Base-by-base conservation (phyloP, 2,329 filamentous ascomycete genomes). In the Arthrobotrys megalospora region DNA sequence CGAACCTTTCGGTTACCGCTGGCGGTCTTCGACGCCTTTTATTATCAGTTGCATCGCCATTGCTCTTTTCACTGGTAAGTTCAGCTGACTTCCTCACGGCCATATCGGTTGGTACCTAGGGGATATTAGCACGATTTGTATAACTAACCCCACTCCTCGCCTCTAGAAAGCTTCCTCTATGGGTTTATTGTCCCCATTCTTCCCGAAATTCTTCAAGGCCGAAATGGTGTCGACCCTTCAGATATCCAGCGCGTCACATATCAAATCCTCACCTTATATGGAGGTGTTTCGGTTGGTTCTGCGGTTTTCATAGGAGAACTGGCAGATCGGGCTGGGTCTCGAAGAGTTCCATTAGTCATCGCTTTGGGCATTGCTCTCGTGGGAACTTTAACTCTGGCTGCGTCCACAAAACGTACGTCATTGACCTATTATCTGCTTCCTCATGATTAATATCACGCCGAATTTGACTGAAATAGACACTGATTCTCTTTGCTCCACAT, bases 331-430 rank as follows among this genome's bases (percentile, higher is more conserved):
- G 84, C 86, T 16, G 83, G 84, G 0, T 87, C 88, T 2, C 86
- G 90, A 6, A 87, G 88, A 81, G 82, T 86, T 0, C 90, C 90
- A 0, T 91, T 91, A 80, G 83, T 91, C 0, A 80, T 86, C 1
- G 89, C 90, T 0, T 81, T 91, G 14, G 81, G 85, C 0, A 84
- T 88, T 6, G 82, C 90, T 3, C 82, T 88, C 0, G 84, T 86
- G 0, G 88, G 88, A 0, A 91, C 90, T 1, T 80, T 88, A 1
- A 83, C 90, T 79, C 83, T 91, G 5, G 87, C 88, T 1, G 50
- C 50, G 14, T 58, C 65, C 38, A 60, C 65, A 45, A 81, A 82
- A 19, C 52, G 82, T 83, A 80, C 16, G 80, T 79, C 0, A 12
- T 52, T 8, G 32, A 3, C 16, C 63, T 24, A 32, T 38, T 60